Evolutionary conservation across 1,284 basidiomycete species (phyloP), one percentile per base, ranked within the genome.

Genomic region (Chiua sp.): DNA sequence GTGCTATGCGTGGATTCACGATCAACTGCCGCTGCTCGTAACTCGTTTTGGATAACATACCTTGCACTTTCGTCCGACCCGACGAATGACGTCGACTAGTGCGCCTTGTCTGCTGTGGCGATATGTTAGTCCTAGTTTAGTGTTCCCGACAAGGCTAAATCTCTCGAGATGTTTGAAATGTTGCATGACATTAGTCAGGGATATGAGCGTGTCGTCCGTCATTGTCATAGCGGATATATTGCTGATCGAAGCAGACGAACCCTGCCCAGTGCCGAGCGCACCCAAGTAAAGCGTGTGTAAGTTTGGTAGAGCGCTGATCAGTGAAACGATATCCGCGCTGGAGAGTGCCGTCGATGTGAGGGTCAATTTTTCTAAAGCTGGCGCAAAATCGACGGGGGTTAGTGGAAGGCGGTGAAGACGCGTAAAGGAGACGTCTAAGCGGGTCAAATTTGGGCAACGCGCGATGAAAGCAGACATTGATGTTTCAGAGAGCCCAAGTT

Each of bases 401-500:
- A 54, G 71, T 47, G 61, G 66, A 51, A 47, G 69, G 61, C 47
- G 78, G 72, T 78, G 80, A 35, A 88, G 66, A n/a, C 70, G 70
- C 1, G 88, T 91, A 72, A 89, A 91, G 0, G 88, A 88, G 12
- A 87, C 63, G 63, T 91, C 88, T 11, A 91, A 73, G 16, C 82
- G 81, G 42, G 72, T 74, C 26, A 91, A 63, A 54, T 80, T 78
- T 2, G 86, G 85, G 60, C 80, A 87, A 18, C 77, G 63, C 0
- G 72, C 65, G 8, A 88, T 66, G 18, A 87, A 69, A 8, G 72
- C 65, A 35, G 72, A 70, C 13, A 89, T 52, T 0, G 83, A 78
- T 1, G 65, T 62, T 58, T 89, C 87, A 5, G 83, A 80, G 47
- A 90, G 69, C 4, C 73, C 67, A 6, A 81, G 78, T 65, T 86